phyloP scores from a whole-genome alignment of 495 filamentous ascomycete genomes.

The Podospora appendiculata region DNA sequence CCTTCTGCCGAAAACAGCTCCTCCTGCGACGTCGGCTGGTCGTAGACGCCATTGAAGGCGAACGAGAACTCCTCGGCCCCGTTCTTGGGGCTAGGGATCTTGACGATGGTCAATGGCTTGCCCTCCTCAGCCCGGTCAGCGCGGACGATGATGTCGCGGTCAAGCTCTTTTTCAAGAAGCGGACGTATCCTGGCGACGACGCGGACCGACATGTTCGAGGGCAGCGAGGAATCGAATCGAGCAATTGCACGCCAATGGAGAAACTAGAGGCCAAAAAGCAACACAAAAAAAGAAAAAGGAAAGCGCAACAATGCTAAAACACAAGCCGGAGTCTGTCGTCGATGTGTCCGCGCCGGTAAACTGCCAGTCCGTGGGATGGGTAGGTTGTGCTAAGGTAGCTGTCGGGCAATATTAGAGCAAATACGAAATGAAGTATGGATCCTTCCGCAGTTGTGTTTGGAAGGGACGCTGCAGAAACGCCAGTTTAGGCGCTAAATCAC shows the following conservation, averaged over 20 bases:
- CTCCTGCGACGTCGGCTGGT: conserved; percentile 69
- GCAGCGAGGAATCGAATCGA: no score
- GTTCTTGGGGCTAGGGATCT: conserved; percentile 93
- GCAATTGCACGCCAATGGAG: background rate
- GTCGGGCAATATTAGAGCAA: no score
- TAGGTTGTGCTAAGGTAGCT: no score
- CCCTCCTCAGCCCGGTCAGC: conserved; percentile 51
- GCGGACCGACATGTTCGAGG: conserved; percentile 54
- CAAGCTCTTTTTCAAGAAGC: conserved; percentile 71
- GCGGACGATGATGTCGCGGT: conserved; percentile 76
- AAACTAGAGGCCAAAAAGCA: background rate
- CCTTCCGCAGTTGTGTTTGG: background rate
- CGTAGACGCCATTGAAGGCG: conserved; percentile 91
- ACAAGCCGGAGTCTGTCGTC: no score
- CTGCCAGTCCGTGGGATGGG: no score
- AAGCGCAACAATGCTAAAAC: no score
- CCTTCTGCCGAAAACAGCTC: conserved; percentile 84
- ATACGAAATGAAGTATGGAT: no score
- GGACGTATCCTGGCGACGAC: conserved; percentile 88
- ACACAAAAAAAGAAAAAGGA: background rate
- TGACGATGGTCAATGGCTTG: conserved; percentile 55
- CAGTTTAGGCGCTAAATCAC: background rate
- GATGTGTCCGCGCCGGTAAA: no score
- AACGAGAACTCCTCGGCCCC: conserved; percentile 86
- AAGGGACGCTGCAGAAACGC: background rate